Conservation (phyloP, 495 filamentous ascomycete genomes). For the Thozetella sp. region DNA sequence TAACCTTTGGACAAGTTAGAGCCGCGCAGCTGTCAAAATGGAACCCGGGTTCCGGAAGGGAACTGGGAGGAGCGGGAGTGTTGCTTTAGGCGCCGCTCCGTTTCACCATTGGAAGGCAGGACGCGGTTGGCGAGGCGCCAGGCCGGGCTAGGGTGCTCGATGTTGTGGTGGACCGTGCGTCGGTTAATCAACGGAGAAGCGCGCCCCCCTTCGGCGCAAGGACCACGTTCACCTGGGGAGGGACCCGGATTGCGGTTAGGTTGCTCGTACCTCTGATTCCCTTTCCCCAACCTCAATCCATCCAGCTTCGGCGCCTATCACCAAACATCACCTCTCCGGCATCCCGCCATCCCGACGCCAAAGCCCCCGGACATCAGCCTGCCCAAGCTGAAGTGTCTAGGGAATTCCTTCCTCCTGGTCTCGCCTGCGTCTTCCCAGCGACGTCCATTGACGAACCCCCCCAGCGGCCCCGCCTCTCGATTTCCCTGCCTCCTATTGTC, state of each 20-base stretch:
- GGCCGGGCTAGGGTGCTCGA: neutral
- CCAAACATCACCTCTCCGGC: neutral
- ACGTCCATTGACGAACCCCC: conserved; percentile 4
- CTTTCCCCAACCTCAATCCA: conserved; percentile 12
- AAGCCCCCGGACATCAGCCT: neutral
- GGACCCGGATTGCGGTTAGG: neutral
- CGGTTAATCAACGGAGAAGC: conserved; percentile 30
- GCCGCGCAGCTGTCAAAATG: no score
- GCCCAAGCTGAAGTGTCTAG: neutral
- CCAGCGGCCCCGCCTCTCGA: neutral
- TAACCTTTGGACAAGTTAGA: no score
- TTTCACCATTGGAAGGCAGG: conserved; percentile 16
- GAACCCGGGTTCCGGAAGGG: conserved; percentile 7
- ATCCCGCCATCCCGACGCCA: neutral
- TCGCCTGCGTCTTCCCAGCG: neutral
- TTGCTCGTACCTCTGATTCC: conserved; percentile 5
- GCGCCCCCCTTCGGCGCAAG: conserved; percentile 12
- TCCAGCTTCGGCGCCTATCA: conserved; percentile 9
- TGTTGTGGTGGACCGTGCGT: conserved; percentile 24
- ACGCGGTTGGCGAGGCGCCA: conserved; percentile 2
- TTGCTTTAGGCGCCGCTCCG: conserved; percentile 21
- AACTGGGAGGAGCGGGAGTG: neutral
- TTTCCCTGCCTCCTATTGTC: conserved; percentile 1
- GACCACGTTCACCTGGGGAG: neutral
- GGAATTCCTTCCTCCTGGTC: neutral